phyloP scores from a whole-genome alignment of 2,329 filamentous ascomycete species.

The Cytospora piceae region DNA sequence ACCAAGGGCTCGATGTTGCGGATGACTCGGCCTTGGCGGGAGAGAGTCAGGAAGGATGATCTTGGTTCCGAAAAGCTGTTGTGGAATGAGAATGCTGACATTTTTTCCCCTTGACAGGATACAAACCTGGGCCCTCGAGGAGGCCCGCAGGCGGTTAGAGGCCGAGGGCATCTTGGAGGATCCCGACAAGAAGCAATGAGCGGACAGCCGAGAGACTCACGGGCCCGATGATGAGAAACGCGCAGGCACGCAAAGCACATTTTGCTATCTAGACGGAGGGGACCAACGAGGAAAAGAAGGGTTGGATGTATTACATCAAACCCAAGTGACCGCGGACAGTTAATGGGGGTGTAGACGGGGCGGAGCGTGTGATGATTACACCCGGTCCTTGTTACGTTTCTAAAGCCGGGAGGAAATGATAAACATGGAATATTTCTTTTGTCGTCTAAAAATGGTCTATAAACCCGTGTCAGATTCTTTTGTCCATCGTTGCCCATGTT shows the following conservation, averaged over 20 bases:
- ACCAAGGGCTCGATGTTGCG: not conserved
- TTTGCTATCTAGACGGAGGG: conserved; percentile 13
- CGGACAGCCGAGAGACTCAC: conserved; percentile 8
- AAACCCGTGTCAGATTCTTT: not conserved
- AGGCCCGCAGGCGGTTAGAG: conserved; percentile 93
- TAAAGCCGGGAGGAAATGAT: conserved; percentile 13
- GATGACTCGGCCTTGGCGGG: too few species aligned
- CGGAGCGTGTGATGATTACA: conserved; percentile 16
- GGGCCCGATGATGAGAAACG: conserved; percentile 1
- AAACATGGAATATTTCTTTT: conserved; percentile 27
- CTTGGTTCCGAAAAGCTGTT: not conserved
- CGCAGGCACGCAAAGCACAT: conserved; percentile 12
- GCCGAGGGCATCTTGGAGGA: conserved; percentile 92
- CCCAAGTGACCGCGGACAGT: conserved; percentile 1
- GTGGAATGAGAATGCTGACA: conserved; percentile 1
- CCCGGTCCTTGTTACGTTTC: conserved; percentile 4
- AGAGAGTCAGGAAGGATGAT: not conserved
- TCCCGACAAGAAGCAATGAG: conserved; percentile 59
- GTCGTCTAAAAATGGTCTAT: conserved; percentile 18
- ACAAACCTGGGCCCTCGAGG: conserved; percentile 98
- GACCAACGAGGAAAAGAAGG: not conserved
- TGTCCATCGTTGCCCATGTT: not conserved
- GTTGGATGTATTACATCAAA: conserved; percentile 15
- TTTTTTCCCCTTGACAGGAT: conserved; percentile 65
- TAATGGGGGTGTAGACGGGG: conserved; percentile 25